Percentiles rank a stretch among this genome's conserved stretches.
These are phyloP conservation scores for Penicillium samsonianum DNA, from an alignment of 495 filamentous ascomycete genomes.

Conservation along the genomic window DNA sequence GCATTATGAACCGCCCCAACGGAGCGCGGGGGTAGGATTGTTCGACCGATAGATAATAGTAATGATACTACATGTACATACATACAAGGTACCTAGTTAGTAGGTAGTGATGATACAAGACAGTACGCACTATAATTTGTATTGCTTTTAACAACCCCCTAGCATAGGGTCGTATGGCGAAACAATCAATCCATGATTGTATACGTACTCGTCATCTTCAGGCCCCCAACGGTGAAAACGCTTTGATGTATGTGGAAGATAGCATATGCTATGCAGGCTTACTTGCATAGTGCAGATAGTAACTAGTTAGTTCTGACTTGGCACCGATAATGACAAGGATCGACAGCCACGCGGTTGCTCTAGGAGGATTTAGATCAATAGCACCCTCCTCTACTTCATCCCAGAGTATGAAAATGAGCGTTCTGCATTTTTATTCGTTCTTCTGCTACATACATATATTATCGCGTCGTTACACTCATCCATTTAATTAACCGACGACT, in stretches of 20 bases:
- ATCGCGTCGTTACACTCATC: neutral
- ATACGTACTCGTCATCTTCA: neutral
- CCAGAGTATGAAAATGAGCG: neutral
- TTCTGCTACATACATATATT: neutral
- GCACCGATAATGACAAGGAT: conserved; percentile 3
- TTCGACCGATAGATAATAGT: neutral
- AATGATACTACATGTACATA: neutral
- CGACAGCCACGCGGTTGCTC: neutral
- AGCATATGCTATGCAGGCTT: conserved; percentile 3
- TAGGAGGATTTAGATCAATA: conserved; percentile 3
- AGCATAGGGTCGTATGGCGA: conserved; percentile 1
- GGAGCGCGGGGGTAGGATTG: neutral
- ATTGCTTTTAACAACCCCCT: neutral
- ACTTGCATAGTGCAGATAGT: conserved; percentile 1
- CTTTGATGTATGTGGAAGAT: conserved; percentile 3
- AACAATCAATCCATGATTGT: conserved; percentile 3
- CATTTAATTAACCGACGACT: conserved; percentile 2
- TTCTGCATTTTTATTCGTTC: neutral
- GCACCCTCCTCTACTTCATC: neutral
- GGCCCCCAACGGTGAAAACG: neutral
- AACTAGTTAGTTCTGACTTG: conserved; percentile 4
- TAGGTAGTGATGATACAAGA: conserved; percentile 2
- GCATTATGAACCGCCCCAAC: too few species aligned
- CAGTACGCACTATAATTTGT: neutral
- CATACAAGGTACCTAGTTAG: conserved; percentile 2